Conservation (phyloP, 176 grass and related monocot genomes). For the Phoenix dactylifera region DNA sequence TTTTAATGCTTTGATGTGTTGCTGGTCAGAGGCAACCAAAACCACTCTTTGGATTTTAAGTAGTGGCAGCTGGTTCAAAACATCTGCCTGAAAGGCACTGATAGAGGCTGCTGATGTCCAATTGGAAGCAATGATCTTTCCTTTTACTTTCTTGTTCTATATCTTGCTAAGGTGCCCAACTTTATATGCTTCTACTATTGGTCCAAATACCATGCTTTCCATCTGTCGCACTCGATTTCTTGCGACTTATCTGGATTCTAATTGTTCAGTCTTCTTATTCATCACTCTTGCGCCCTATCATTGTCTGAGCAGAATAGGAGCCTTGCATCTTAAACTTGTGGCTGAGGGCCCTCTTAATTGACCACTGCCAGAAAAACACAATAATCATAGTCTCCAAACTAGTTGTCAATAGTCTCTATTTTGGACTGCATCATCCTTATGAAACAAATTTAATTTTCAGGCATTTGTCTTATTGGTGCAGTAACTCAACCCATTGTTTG, state of each 20-base stretch:
- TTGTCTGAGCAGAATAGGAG: slow-evolving; percentile 21
- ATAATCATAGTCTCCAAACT: slow-evolving; percentile 16
- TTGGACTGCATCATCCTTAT: slow-evolving; percentile 38
- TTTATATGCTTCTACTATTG: slow-evolving; percentile 44
- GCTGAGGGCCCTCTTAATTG: slow-evolving; percentile 32
- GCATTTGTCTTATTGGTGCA: slow-evolving; percentile 13
- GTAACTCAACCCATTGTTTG: too few species aligned
- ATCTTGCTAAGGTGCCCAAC: neutral
- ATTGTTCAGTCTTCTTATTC: slow-evolving; percentile 44
- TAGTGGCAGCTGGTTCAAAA: slow-evolving; percentile 44
- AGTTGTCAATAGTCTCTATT: slow-evolving; percentile 1
- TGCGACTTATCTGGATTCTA: slow-evolving; percentile 38
- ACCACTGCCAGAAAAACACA: slow-evolving; percentile 36
- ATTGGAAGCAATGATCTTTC: slow-evolving; percentile 32
- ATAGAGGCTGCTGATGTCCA: slow-evolving; percentile 24
- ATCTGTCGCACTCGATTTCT: slow-evolving; percentile 28
- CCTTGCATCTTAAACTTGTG: slow-evolving; percentile 36
- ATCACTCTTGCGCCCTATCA: slow-evolving; percentile 34
- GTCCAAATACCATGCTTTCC: slow-evolving; percentile 50
- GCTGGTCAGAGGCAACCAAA: slow-evolving; percentile 33
- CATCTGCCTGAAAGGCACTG: slow-evolving; percentile 29
- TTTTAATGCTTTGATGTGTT: slow-evolving; percentile 5
- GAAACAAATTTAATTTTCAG: slow-evolving; percentile 34
- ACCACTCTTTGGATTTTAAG: slow-evolving; percentile 43
- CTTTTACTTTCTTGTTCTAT: slow-evolving; percentile 7